Conservation (phyloP, 768 basidiomycete species). For the Tulasnella calospora region DNA sequence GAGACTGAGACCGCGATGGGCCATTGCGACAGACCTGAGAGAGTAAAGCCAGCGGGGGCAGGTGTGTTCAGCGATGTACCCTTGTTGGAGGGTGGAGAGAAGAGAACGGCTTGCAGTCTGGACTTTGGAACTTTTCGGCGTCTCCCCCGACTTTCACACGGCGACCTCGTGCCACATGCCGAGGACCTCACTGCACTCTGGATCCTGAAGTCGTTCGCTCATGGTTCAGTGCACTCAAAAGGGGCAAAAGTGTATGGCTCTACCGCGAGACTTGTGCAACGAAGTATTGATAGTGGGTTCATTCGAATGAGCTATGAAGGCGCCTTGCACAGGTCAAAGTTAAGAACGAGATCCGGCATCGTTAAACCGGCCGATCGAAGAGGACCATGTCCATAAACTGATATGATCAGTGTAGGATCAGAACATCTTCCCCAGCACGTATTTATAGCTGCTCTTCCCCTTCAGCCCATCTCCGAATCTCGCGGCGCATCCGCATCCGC, state of each 20-base stretch:
- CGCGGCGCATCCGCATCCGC: neutral
- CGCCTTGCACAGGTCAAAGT: neutral
- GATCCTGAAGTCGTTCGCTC: neutral
- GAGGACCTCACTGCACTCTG: neutral
- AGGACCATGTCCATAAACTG: neutral
- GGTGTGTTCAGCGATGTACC: neutral
- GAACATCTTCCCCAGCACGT: slow-evolving; percentile 10
- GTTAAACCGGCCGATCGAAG: neutral
- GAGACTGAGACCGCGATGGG: neutral
- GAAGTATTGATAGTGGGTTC: neutral
- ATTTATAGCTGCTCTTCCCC: neutral
- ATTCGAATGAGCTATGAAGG: neutral
- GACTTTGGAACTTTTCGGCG: slow-evolving; percentile 10
- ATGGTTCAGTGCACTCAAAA: neutral
- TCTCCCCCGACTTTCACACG: neutral
- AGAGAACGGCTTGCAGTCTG: slow-evolving; percentile 8
- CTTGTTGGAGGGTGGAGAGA: slow-evolving; percentile 12
- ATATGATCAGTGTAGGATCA: neutral
- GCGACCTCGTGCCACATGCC: neutral
- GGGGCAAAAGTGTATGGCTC: neutral
- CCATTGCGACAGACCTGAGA: slow-evolving; percentile 9
- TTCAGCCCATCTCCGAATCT: neutral
- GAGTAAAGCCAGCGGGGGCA: slow-evolving; percentile 1
- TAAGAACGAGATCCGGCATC: neutral
- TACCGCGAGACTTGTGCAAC: neutral